phyloP scores from a whole-genome alignment of 495 filamentous ascomycete genomes.

The Zalerion maritima region DNA sequence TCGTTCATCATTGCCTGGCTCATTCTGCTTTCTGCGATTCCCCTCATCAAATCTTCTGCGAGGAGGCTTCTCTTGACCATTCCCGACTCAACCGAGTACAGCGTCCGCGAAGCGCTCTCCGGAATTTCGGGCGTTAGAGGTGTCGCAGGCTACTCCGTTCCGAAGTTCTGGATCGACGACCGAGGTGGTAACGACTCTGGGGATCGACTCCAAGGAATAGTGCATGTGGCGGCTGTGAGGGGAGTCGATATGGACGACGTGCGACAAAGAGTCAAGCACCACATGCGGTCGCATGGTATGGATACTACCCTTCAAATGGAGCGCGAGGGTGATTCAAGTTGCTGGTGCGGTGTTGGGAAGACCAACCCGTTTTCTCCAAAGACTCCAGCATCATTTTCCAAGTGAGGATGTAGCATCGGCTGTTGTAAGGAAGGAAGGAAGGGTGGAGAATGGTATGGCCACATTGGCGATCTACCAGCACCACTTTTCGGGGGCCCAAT shows the following conservation, averaged over 20 bases:
- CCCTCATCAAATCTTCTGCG: constrained; percentile 74
- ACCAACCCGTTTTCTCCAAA: no score
- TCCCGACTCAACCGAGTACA: constrained; percentile 77
- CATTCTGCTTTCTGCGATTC: constrained; percentile 78
- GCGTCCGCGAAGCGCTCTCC: constrained; percentile 67
- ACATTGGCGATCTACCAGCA: no score
- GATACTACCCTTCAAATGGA: constrained; percentile 65
- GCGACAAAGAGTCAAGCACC: constrained; percentile 45
- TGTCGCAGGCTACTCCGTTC: constrained; percentile 72
- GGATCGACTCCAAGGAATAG: constrained; percentile 53
- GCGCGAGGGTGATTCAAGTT: constrained; percentile 56
- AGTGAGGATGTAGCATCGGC: no score
- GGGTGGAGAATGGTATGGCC: no score
- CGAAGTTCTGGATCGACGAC: constrained; percentile 89
- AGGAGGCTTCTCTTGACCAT: constrained; percentile 68
- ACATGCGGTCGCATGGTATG: constrained; percentile 46
- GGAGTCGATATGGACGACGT: constrained; percentile 65
- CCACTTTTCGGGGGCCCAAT: no score
- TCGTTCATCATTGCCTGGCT: constrained; percentile 87
- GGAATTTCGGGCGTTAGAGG: constrained; percentile 72
- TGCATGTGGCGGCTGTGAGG: constrained; percentile 63
- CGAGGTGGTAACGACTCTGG: constrained; percentile 32
- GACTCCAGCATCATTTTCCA: no score
- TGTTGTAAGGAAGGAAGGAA: no score
- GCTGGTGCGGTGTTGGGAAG: constrained; percentile 77